Percentiles rank a stretch among this genome's conserved stretches.
phyloP scores from a whole-genome alignment of 1,284 basidiomycete species.

The Xerocomus nothofagi region DNA sequence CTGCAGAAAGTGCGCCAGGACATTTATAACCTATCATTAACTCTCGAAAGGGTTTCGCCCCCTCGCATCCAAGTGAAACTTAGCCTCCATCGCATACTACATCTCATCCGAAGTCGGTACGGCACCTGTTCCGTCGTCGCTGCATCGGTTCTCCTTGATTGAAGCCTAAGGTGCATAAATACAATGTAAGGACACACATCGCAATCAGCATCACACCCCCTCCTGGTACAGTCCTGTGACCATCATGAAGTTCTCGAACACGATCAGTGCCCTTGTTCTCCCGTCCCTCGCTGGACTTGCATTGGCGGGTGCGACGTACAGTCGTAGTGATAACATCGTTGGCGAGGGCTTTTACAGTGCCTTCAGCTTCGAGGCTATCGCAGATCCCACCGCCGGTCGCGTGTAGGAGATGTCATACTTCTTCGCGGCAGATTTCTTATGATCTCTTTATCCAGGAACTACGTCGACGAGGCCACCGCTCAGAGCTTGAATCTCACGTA shows the following conservation, averaged over 20 bases:
- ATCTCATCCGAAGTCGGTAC: neutral
- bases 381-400: slow-evolving; percentile 49
- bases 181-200: neutral
- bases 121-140: neutral
- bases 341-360: slow-evolving; percentile 42
- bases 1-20: neutral
- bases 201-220: neutral
- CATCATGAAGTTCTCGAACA: slow-evolving; percentile 18
- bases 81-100: neutral
- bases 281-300: slow-evolving; percentile 17
- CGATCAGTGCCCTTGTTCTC: slow-evolving; percentile 12
- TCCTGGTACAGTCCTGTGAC: neutral
- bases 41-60: slow-evolving; percentile 1
- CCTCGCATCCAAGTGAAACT: neutral
- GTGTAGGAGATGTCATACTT: slow-evolving; percentile 37
- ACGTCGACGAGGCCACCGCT: slow-evolving; percentile 50
- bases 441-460: slow-evolving; percentile 42
- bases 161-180: slow-evolving; percentile 14
- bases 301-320: slow-evolving; percentile 38
- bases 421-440: neutral
- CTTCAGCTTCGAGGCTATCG: slow-evolving; percentile 46
- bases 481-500: slow-evolving; percentile 48
- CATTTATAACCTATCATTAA: neutral
- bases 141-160: neutral
- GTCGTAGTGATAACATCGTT: slow-evolving; percentile 39